Base-by-base conservation (phyloP, 345 rosid species). In the Microcos paniculata region DNA sequence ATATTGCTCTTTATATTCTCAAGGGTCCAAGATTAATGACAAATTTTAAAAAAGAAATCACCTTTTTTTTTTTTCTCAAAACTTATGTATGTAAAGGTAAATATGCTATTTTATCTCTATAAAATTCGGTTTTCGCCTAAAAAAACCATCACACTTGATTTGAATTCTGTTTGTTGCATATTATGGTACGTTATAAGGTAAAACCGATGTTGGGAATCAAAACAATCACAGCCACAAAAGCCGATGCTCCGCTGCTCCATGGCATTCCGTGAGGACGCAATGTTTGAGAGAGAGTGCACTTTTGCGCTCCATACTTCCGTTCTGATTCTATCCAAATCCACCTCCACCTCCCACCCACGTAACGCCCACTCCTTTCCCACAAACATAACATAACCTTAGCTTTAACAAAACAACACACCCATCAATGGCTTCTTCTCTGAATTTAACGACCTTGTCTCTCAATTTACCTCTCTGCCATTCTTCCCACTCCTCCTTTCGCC, bases 381-480 rank as follows among this genome's bases (percentile, higher is more conserved):
- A 43, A 23, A 43, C 53, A 24, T 13, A 23, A 43, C 53, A 24
- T 13, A 67, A 67, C 38, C 35, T 45, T 43, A 26, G 56, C 71
- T 45, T 45, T 4, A 26, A 8, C 71, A 26, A 28, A 46, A 45
- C 13, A 49, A 1, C 58, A 28, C 4, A 24, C 28, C 55, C 42
- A 70, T 21, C 70, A 67, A 92, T 91, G 97, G 94, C 97, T 65
- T 90, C 98, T 69, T 90, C 89, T 52, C 65, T 75, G 43, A 56
- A 45, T 79, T 77, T 84, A 66, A 63, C 86, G 8, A 61, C 80
- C 55, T 48, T 81, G 43, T 87, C 92, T 79, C 80, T 82, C 75
- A 85, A 57, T 75, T 56, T 86, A 56, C 72, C 80, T 19, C 68
- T 82, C 62, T 78, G 63, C 64, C 86, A 84, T 8, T 45, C 73